Evolutionary conservation across 2,329 filamentous ascomycete genomes (phyloP), one percentile per base, ranked within the genome.

Genomic region (Colletotrichum sp.): DNA sequence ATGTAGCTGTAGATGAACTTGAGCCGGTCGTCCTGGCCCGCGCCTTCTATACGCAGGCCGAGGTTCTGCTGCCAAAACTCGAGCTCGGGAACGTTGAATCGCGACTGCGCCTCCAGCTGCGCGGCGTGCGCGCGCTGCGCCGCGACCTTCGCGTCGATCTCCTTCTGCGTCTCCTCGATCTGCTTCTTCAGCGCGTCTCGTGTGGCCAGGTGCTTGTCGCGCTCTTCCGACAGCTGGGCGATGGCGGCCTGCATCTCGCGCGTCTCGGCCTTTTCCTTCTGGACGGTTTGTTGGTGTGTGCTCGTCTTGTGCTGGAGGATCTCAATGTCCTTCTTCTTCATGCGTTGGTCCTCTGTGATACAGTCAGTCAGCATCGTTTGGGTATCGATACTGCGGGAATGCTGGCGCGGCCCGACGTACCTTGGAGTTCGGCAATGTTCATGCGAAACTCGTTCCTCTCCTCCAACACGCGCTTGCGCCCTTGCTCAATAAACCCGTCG

Each of bases 21-120:
- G 79, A 99, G 88, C 30, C 94, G 91, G 84, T 98, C 96, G 77
- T 95, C 93, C 81, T 92, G 91, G 2, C 95, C 96, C 0, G 95
- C 94, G 3, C 96, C 96, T 82, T 98, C 96, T 81, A 99, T 97
- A 76, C 94, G 89, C 82, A 98, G 84, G 74, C 96, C 96, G 75
- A 99, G 88, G 82, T 96, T 97, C 70, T 94, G 94, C 83, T 98
- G 94, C 97, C 97, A 99, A 83, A 98, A 98, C 79, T 96, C 94
- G 61, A 99, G 89, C 87, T 99, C 97, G 0, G 97, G 97, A 58
- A 95, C 91, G 84, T 99, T 98, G 85, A 96, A 94, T 38, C 95
- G 92, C 70, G 94, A 92, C 86, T 98, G 96, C 3, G 93, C 91
- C 80, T 97, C 95, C 48, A 98, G 88, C 79, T 95, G 93, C 77